phyloP scores from a whole-genome alignment of 169 alveolate genomes.

The Plasmodium reichenowi region DNA sequence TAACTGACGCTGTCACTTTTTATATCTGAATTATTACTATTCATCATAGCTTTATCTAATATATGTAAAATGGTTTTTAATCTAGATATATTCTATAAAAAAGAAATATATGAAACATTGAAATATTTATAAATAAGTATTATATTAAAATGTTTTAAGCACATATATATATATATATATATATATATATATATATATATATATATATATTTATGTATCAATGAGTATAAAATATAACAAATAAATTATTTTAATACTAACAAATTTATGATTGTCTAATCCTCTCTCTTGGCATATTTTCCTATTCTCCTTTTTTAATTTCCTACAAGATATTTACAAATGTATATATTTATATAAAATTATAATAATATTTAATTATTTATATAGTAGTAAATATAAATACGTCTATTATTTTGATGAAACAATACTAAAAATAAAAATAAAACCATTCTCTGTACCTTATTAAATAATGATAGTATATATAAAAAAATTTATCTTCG shows the following conservation, averaged over 20 bases:
- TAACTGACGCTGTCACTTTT: slow-evolving; percentile 13
- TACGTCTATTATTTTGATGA: too few species aligned
- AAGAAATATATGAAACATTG: not conserved
- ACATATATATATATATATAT: too few species aligned
- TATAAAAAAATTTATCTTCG: slow-evolving; percentile 46
- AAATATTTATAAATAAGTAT: slow-evolving; percentile 7
- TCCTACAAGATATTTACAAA: slow-evolving; percentile 18
- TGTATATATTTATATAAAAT: not conserved
- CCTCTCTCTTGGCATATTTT: slow-evolving; percentile 64
- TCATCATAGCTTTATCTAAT: slow-evolving; percentile 20
- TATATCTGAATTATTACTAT: not conserved
- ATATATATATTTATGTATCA: too few species aligned
- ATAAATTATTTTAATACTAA: slow-evolving; percentile 17
- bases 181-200: too few species aligned
- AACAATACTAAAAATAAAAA: not conserved
- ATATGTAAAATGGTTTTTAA: slow-evolving; percentile 48
- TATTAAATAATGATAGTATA: slow-evolving; percentile 46
- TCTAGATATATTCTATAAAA: slow-evolving; percentile 58
- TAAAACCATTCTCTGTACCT: slow-evolving; percentile 18
- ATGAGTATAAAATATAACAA: not conserved
- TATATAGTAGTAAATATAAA: not conserved
- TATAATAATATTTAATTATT: not conserved
- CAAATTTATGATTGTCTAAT: slow-evolving; percentile 62
- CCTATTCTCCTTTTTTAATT: slow-evolving; percentile 29
- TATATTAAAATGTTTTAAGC: not conserved